Base-by-base conservation (phyloP, 441 rosid species). In the Dalechampia spathulata region DNA sequence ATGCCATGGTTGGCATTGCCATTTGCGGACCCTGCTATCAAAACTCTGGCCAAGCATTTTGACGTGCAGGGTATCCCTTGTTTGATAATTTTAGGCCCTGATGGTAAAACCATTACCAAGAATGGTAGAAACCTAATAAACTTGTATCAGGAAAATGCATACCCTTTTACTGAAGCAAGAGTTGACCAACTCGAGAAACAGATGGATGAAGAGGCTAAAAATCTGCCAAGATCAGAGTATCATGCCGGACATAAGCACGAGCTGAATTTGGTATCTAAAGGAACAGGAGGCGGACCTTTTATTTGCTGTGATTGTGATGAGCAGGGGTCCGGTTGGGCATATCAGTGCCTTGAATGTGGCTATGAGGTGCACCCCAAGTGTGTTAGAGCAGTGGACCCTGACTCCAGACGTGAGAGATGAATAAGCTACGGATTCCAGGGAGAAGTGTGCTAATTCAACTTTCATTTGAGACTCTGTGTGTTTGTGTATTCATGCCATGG, bases 241-340 rank as follows among this genome's bases (percentile, higher is more conserved):
- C 90, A 78, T 34, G 64, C 7, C 0, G 86, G 82, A 38, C 90
- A 78, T 46, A 49, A 64, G 10, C 90, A 80, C 43, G 83, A 75
- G 64, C 78, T 80, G 5, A 68, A 60, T 43, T 73, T 78, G 71
- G 86, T 78, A 15, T 80, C 86, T 1, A 76, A 74, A 30, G 73
- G 80, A 28, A 72, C 56, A 0, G 83, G 89, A 2, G 88, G 88
- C 0, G 89, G 89, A 4, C 83, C 84, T 0, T 83, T 68, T 40
- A 83, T 83, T 52, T 83, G 90, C 47, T 80, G 90, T 27, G 76
- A 76, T 37, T 83, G 90, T 34, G 81, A 75, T n/a, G 90, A 83
- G 52, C 84, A 78, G 56, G 90, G 86, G 11, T 70, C 52, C 0
- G 78, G 83, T 26, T 83, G 90, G 90, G 86, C 81, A 22, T 83